These are phyloP conservation scores for Penicillium glabrum DNA, from an alignment of 2,329 filamentous ascomycete genomes.

Conservation along the genomic window DNA sequence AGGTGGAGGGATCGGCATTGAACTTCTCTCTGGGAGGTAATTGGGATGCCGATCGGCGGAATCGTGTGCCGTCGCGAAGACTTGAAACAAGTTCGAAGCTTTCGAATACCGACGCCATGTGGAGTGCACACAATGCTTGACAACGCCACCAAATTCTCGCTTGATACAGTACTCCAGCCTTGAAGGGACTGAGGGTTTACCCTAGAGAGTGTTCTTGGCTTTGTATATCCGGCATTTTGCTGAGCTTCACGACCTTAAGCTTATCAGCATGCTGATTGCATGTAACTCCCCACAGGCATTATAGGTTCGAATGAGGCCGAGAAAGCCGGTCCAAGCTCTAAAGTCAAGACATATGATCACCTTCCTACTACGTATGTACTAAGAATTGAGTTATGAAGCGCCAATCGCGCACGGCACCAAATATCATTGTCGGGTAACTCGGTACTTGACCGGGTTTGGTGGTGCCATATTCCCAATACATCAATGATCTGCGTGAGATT, in stretches of 20 bases:
- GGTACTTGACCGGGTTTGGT: background rate
- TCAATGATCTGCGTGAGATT: background rate
- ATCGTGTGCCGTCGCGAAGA: background rate
- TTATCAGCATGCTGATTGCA: too few relatives aligned
- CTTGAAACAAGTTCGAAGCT: background rate
- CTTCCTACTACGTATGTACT: background rate
- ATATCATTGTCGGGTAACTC: background rate
- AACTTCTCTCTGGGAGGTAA: background rate
- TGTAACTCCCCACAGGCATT: too few relatives aligned
- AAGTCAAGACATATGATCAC: background rate
- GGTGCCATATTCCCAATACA: background rate
- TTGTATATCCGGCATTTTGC: too few relatives aligned
- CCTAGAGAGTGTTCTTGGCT: too few relatives aligned
- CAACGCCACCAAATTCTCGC: background rate
- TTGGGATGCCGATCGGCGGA: background rate
- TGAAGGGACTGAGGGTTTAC: too few relatives aligned
- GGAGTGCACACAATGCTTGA: background rate
- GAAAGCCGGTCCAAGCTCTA: background rate
- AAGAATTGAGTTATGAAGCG: background rate
- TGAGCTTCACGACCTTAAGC: too few relatives aligned
- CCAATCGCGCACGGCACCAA: background rate
- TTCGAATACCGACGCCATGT: background rate
- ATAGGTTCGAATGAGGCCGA: too few relatives aligned
- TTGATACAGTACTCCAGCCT: background rate
- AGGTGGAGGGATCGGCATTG: background rate